Evolutionary conservation across 2,329 filamentous ascomycete species (phyloP), one percentile per base, ranked within the genome.

Genomic region (Alternaria alternata): DNA sequence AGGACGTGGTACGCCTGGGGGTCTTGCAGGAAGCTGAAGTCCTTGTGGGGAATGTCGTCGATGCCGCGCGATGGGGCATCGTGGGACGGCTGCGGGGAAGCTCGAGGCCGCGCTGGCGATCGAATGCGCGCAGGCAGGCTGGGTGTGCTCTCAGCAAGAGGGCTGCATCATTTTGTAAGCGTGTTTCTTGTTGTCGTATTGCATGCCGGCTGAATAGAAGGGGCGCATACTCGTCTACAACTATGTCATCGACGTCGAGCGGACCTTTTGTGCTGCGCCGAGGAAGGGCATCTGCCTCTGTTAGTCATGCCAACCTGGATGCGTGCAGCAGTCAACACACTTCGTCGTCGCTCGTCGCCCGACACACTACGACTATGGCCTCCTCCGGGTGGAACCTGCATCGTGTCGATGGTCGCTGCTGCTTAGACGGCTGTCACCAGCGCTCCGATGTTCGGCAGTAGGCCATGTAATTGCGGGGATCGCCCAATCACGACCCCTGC

Each of bases 231-330:
- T 84, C 94, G 91, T 94, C 90, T 64, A 89, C 87, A 63, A 83
- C 81, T 70, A 94, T 70, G 51, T 64, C 65, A 71, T 95, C 71
- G 51, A 59, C 63, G 55, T 78, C 92, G 20, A 96, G 82, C 4
- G 93, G 93, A 1, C 92, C 92, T 77, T 89, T 91, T 5, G 92
- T 95, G 44, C 89, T 86, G 42, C 89, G 88, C 51, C 90, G 84
- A 8, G 89, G 86, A 44, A 89, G 81, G n/a, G 85, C 80, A 46
- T 85, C 86, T 87, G 66, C 14, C 16, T 34, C 26, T 43, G 48
- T 61, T 51, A 65, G 60, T 44, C 43, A 39, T 48, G 7, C 44
- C 41, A 38, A n/a, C n/a, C 12, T 6, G 26, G 28, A 22, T 38
- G 16, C 18, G 32, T 38, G 48, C 7, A 26, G 32, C 5, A 1